A percentile compares a stretch with the other conserved stretches of the same genome.
Evolutionary conservation across 306 rosid genomes (phyloP).

Genomic region (Morella rubra): DNA sequence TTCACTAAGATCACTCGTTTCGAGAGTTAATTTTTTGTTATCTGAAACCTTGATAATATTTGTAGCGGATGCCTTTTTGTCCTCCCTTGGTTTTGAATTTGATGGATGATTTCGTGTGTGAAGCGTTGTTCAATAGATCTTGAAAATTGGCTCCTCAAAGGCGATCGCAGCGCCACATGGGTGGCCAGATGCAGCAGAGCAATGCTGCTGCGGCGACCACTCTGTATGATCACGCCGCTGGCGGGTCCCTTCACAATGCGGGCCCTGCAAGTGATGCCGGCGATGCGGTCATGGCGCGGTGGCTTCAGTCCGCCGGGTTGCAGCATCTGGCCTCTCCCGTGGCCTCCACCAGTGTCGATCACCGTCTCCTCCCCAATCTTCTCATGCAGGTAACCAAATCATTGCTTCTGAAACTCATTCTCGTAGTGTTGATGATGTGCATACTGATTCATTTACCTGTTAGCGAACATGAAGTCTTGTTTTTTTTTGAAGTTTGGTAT

Average conservation of each 20-base stretch:
- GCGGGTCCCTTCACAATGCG: slow-evolving; percentile 69
- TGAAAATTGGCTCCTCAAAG: slow-evolving; percentile 99
- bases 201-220: slow-evolving; percentile 91
- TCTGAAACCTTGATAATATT: not conserved
- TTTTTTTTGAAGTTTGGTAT: not conserved
- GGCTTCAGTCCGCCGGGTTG: slow-evolving; percentile 98
- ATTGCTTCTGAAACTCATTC: slow-evolving; percentile 1
- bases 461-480: not conserved
- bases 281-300: slow-evolving; percentile 98
- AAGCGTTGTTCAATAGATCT: slow-evolving; percentile 70
- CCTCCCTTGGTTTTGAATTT: not conserved
- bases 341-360: slow-evolving; percentile 73
- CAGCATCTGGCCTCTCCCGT: slow-evolving; percentile 99
- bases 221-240: slow-evolving; percentile 67
- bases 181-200: slow-evolving; percentile 99
- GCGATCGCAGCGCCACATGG: slow-evolving; percentile 99
- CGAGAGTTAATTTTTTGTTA: not conserved
- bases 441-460: not conserved
- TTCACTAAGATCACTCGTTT: not conserved
- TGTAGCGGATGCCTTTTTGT: too few relatives aligned
- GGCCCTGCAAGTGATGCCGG: slow-evolving; percentile 77
- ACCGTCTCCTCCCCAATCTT: slow-evolving; percentile 81
- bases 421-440: not conserved
- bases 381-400: slow-evolving; percentile 72
- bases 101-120: slow-evolving; percentile 24